Base-by-base conservation (phyloP, 2,329 filamentous ascomycete genomes). In the Calonectria pauciramosa region DNA sequence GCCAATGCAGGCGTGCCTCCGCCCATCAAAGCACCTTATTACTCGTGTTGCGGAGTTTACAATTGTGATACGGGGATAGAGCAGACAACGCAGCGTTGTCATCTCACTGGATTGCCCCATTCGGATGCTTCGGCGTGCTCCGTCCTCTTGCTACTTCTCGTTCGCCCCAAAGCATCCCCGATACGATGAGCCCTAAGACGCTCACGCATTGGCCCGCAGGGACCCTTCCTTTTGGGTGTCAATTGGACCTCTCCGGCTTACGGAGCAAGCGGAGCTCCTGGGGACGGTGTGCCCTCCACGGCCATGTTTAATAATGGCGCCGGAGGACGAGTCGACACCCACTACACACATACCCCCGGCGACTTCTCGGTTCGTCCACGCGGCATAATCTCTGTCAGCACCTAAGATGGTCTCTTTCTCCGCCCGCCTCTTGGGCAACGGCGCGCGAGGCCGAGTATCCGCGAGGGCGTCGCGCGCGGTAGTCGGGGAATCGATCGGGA, bases 331-430 rank as follows among this genome's bases (percentile, higher is more conserved):
- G 41, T 41, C 34, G 26, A 44, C 56, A 63, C 32, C 54, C 71
- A 59, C 59, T 32, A 59, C 60, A 1, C 5, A 7, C 5, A 9
- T 9, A 20, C 5, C 38, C 34, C 41, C 59, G 47, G 60, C 59
- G 49, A 56, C 59, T 54, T 56, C 36, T 71, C 68, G 36, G 67
- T 51, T 30, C 14, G 60, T 49, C 52, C 63, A 59, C 51, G 59
- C 59, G n/a, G 32, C 66, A 67, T 60, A 63, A 63, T 63, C 28
- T 41, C 59, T 63, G 71, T 67, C 71, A 73, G 71, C 66, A 68
- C 56, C 16, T 51, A 72, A 68, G 70, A 30, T 52, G n/a, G 63
- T 11, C 44, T 66, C 28, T 49, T 34, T 10, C 32, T 23, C 51
- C 28, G 36, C n/a, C 20, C 41, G 14, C 60, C 23, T 30, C 51